Evolutionary conservation across 192 early-diverging fungal genomes (phyloP).

Genomic region (Coemansia sp.): DNA sequence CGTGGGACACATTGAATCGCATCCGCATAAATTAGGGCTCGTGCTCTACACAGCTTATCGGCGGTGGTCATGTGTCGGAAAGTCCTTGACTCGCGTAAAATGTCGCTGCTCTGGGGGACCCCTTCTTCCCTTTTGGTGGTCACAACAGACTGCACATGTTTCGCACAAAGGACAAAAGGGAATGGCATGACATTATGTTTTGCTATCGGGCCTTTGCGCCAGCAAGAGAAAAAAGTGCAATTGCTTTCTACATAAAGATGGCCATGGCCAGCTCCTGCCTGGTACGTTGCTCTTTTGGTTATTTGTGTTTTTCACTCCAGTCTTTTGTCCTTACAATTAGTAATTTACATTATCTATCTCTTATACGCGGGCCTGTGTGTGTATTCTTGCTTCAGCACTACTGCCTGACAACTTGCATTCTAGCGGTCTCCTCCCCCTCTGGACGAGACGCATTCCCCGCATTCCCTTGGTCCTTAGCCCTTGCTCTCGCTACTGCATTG

Average conservation of each 20-base stretch:
- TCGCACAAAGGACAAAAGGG: background rate
- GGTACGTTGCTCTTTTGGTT: too few relatives aligned
- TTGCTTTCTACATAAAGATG: too few relatives aligned
- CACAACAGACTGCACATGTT: background rate
- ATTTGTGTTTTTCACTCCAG: background rate
- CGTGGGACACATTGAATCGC: background rate
- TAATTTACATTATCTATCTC: background rate
- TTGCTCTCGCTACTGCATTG: background rate
- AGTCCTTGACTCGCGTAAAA: background rate
- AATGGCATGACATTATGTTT: background rate
- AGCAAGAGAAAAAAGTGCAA: too few relatives aligned
- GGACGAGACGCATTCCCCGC: constrained; percentile 12
- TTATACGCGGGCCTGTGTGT: background rate
- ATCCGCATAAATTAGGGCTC: background rate
- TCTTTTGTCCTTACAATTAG: background rate
- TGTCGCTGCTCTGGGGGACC: background rate
- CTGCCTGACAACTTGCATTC: constrained; percentile 1
- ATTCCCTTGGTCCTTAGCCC: constrained; percentile 13
- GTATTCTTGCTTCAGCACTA: background rate
- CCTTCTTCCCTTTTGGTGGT: background rate
- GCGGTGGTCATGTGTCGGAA: background rate
- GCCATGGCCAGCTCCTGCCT: too few relatives aligned
- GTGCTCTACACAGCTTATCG: background rate
- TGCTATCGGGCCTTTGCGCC: background rate
- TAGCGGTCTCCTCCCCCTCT: background rate